Evolutionary conservation across 306 rosid species (phyloP).

Genomic region (Canavalia gladiata): DNA sequence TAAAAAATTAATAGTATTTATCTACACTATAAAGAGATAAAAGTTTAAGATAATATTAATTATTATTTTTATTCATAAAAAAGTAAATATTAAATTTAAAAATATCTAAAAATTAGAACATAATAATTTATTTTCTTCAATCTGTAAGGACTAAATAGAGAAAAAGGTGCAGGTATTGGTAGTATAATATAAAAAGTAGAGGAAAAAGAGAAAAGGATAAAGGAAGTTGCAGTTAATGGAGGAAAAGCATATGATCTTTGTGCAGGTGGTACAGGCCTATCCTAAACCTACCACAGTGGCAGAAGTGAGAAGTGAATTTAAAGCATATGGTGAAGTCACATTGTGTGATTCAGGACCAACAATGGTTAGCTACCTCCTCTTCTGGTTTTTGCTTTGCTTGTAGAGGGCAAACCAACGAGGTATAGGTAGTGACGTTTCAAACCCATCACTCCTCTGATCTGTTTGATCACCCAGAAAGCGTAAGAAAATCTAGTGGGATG

Average conservation of each 20-base stretch:
- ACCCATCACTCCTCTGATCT: neutral
- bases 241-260: slow-evolving; percentile 47
- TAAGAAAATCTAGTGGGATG: slow-evolving; percentile 3
- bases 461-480: slow-evolving; percentile 2
- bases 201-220: neutral
- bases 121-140: too few relatives aligned
- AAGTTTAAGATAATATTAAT: too few relatives aligned
- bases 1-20: too few relatives aligned
- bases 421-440: neutral
- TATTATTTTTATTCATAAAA: too few relatives aligned
- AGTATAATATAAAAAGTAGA: too few relatives aligned
- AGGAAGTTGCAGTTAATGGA: slow-evolving; percentile 46
- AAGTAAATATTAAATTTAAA: too few relatives aligned
- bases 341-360: slow-evolving; percentile 32
- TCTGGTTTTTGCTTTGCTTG: slow-evolving; percentile 43
- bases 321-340: slow-evolving; percentile 34
- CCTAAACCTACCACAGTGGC: slow-evolving; percentile 33
- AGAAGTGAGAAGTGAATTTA: slow-evolving; percentile 27
- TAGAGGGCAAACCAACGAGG: slow-evolving; percentile 15
- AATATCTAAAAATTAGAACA: too few relatives aligned
- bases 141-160: too few relatives aligned
- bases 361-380: slow-evolving; percentile 25
- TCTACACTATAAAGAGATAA: too few relatives aligned
- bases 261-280: slow-evolving; percentile 55
- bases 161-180: too few relatives aligned